Percentiles rank a stretch among this genome's conserved stretches.
Conservation (phyloP, 257 asterid genomes). For the Solanum commersonii region DNA sequence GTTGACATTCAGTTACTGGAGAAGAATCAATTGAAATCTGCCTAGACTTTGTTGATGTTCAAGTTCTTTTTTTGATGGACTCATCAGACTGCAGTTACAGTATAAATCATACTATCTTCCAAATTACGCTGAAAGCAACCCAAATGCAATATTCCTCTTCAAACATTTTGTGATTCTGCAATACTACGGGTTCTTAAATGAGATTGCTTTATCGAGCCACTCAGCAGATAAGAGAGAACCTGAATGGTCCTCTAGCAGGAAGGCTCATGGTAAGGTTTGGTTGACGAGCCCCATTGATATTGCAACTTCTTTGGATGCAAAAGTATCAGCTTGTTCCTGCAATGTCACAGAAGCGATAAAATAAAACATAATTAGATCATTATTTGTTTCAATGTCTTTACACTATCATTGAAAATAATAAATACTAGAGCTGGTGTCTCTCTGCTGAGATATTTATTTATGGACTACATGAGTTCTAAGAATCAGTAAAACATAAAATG, state of each 20-base stretch:
- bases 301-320: conserved; percentile 68
- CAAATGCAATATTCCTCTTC: neutral
- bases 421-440: neutral
- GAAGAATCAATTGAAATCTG: neutral
- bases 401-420: neutral
- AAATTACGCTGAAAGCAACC: neutral
- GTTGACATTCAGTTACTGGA: neutral
- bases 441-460: neutral
- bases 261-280: conserved; percentile 53
- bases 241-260: conserved; percentile 4
- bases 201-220: conserved; percentile 5
- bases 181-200: neutral
- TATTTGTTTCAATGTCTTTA: neutral
- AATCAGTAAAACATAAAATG: neutral
- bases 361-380: neutral
- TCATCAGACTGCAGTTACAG: neutral
- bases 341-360: conserved; percentile 1
- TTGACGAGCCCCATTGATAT: conserved; percentile 82
- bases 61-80: neutral
- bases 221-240: neutral
- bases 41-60: neutral
- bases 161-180: neutral
- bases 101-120: neutral
- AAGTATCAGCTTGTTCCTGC: conserved; percentile 94
- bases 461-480: neutral